phyloP scores from a whole-genome alignment of 768 basidiomycete species.

The Ramaria sp. region DNA sequence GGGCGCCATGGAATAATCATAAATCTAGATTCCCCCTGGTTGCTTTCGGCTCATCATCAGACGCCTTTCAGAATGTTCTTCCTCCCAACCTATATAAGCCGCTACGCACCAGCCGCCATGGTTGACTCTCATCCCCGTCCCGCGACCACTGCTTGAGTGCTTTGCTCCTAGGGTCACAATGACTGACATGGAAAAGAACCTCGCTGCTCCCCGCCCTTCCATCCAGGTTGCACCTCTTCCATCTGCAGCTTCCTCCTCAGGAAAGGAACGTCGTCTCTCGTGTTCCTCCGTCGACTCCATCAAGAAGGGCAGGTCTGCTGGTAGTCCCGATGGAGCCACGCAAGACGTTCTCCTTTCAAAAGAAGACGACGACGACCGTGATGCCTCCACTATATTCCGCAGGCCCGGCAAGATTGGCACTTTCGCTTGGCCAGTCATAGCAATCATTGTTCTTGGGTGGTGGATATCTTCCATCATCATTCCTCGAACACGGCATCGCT shows the following conservation, averaged over 20 bases:
- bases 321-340: background rate
- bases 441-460: background rate
- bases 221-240: background rate
- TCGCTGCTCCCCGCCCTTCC: background rate
- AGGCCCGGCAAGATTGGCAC: background rate
- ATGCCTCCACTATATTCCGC: background rate
- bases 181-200: background rate
- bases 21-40: background rate
- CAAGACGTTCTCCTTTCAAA: background rate
- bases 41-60: background rate
- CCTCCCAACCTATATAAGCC: background rate
- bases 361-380: background rate
- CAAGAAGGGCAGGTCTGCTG: background rate
- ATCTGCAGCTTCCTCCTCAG: background rate
- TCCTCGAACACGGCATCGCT: background rate
- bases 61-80: background rate
- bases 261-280: background rate
- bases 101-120: background rate
- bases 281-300: background rate
- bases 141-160: background rate
- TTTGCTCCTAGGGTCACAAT: background rate
- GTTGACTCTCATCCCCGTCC: background rate
- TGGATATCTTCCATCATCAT: constrained; percentile 1
- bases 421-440: background rate
- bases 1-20: too few relatives aligned